Evolutionary conservation across 2,329 filamentous ascomycete species (phyloP).

Genomic region (Sporothrix pseudoabietina): DNA sequence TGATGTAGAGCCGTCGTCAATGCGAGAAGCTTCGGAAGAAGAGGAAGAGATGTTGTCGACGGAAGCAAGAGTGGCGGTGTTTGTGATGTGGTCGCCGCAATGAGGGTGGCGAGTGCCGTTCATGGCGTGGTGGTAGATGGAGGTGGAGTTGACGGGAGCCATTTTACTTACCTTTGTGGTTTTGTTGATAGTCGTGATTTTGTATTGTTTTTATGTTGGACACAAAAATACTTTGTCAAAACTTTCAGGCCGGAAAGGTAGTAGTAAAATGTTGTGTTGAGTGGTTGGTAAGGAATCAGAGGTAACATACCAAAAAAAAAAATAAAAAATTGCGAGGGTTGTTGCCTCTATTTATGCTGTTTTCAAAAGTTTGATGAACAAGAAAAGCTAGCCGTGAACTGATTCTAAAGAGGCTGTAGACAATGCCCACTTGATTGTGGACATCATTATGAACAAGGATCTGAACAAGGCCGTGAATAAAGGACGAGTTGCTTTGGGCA

Average conservation of each 20-base stretch:
- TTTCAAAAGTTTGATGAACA: neutral
- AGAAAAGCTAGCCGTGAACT: neutral
- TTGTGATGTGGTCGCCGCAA: neutral
- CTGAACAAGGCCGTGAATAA: neutral
- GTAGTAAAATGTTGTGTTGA: neutral
- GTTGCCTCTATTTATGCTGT: neutral
- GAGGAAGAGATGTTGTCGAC: neutral
- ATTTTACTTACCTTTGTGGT: neutral
- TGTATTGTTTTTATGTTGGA: neutral
- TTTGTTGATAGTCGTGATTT: neutral
- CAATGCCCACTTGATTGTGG: neutral
- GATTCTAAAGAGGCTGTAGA: neutral
- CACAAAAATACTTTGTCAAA: neutral
- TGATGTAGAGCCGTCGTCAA: neutral
- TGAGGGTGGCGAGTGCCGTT: neutral
- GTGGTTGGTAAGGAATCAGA: neutral
- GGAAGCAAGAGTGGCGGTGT: neutral
- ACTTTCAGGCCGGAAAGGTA: neutral
- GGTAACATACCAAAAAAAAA: neutral
- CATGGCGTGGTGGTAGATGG: neutral
- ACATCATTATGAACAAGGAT: neutral
- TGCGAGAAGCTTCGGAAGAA: neutral
- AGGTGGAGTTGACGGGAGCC: neutral
- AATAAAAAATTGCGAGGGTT: neutral
- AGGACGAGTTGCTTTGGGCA: neutral